Evolutionary conservation across 148 eudicot species (phyloP), one percentile per base, ranked within the genome.

Genomic region (Rhododendron griersonianum): DNA sequence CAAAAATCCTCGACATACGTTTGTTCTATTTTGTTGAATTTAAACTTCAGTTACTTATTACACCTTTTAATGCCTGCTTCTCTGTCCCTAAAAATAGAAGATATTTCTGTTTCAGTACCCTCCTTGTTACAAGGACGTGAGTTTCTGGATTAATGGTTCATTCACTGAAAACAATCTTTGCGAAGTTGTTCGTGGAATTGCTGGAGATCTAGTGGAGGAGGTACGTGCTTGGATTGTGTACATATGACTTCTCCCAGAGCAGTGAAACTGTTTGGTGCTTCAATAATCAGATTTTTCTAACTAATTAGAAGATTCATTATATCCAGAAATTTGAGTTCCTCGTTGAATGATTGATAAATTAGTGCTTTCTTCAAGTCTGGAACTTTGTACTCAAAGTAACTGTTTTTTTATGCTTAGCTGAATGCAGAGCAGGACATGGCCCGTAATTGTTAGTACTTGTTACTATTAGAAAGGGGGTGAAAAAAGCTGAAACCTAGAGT

Each of bases 191-290:
- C 91, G 99, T 89, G 96, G 93, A 48, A 87, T 97, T 76, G 98
- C 98, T 86, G 99, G 99, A 55, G 99, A 97, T 87, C 95, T 97
- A 84, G 99, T 83, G 6, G 99, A 95, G 91, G 98, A 97, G 98
- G 99, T 97, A 89, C 3, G 87, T 50, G 45, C 47, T 85, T 47
- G 82, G 21, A 16, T 28, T 80, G 9, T 63, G 8, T 69, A 28
- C 35, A 35, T 33, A 4, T 74, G 65, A 33, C 37, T 28, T 83
- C 11, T 67, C 35, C 80, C 59, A 3, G 80, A 6, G 45, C 28
- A 81, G 8, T 33, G 45, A 57, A 55, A 81, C 14, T 53, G 21
- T 51, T 81, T 45, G n/a, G 33, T 25, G 30, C 33, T 19, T 14
- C 9, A 16, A 33, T 33, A 81, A 18, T 30, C n/a, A 47, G 28